These are phyloP conservation scores for Brassica nigra DNA, from an alignment of 345 rosid species.

Conservation along the genomic window DNA sequence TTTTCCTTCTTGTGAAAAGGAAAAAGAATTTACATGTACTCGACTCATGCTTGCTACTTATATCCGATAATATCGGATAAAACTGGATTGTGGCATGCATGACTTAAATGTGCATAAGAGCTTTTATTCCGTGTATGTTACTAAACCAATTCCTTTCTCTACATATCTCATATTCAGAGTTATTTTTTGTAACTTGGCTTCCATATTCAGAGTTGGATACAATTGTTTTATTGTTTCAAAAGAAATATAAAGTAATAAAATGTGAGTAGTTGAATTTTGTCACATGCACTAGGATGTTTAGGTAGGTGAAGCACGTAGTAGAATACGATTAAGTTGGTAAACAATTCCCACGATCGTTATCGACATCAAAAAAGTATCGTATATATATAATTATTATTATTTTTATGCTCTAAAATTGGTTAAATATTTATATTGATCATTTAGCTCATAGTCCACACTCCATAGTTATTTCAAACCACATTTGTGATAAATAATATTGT, in stretches of 20 bases:
- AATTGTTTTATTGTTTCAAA: neutral
- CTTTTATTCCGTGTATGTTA: no score
- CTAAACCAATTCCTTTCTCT: no score
- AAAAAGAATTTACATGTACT: no score
- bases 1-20: no score
- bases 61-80: no score
- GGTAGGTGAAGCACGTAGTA: conserved; percentile 14
- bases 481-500: neutral
- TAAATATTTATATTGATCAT: neutral
- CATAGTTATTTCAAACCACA: neutral
- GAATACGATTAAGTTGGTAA: conserved; percentile 8
- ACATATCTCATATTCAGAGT: no score
- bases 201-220: neutral
- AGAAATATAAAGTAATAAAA: neutral
- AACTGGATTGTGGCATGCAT: no score
- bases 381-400: no score
- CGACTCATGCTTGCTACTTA: no score
- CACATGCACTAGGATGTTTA: conserved; percentile 6
- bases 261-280: neutral
- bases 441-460: neutral
- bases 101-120: no score
- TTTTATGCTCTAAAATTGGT: neutral
- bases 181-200: no score
- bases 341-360: neutral
- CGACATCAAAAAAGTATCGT: neutral